Percentiles rank a stretch among this genome's conserved stretches.
phyloP scores from a whole-genome alignment of 805 yeast species.

The Ogataea henricii region DNA sequence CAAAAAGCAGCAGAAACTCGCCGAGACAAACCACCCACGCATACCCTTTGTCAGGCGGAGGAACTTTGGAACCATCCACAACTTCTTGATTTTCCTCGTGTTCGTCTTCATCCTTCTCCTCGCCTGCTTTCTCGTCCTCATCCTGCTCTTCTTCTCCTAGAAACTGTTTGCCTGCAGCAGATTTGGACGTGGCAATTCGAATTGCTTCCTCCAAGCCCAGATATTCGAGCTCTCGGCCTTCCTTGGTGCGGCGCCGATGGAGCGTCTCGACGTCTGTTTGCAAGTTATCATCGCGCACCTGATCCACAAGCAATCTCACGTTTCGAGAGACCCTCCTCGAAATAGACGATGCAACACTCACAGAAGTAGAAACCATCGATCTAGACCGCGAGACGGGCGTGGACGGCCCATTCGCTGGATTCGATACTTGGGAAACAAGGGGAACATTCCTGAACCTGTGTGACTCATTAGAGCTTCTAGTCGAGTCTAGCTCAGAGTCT shows the following conservation, averaged over 20 bases:
- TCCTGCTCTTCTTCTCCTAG: slow-evolving; percentile 2
- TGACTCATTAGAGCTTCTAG: neutral
- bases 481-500: slow-evolving; percentile 6
- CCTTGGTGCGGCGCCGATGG: slow-evolving; percentile 13
- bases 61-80: slow-evolving; percentile 24
- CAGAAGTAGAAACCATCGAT: slow-evolving; percentile 6
- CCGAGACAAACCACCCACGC: slow-evolving; percentile 56
- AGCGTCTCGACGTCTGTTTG: slow-evolving; percentile 18
- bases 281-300: slow-evolving; percentile 27
- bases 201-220: slow-evolving; percentile 30
- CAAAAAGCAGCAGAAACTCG: slow-evolving; percentile 45
- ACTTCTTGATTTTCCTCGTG: neutral
- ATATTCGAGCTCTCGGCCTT: slow-evolving; percentile 24
- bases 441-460: slow-evolving; percentile 1
- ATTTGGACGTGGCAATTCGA: slow-evolving; percentile 22
- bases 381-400: slow-evolving; percentile 1
- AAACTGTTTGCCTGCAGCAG: slow-evolving; percentile 9
- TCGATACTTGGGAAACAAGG: neutral
- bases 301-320: slow-evolving; percentile 19
- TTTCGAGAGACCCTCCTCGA: slow-evolving; percentile 19
- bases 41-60: slow-evolving; percentile 56
- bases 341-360: slow-evolving; percentile 14
- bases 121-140: slow-evolving; percentile 4
- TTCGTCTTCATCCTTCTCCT: slow-evolving; percentile 9
- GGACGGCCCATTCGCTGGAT: neutral